Base-by-base conservation (phyloP, 305 asterid species). In the Fraxinus sp. region DNA sequence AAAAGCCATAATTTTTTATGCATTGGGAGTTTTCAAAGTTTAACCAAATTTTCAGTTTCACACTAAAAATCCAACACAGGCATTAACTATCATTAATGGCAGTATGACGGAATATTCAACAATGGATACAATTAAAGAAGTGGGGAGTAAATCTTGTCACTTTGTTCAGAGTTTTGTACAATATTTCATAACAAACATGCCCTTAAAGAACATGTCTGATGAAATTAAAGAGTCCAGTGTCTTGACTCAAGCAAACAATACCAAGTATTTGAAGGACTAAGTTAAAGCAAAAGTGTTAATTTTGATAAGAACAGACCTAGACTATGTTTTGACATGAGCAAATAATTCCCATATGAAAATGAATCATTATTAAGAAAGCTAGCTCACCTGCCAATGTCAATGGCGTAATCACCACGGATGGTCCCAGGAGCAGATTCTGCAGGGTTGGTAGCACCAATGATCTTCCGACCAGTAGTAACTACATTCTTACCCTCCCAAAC, bases 381-480 rank as follows among this genome's bases (percentile, higher is more conserved):
- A 14, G 75, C 75, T 32, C 83, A 94, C 98, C 98, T 93, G 94
- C 98, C 98, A 81, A 94, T 94, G 77, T 92, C 97, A 68, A 92
- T 90, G 80, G 95, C 95, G 80, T 83, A 92, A 71, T 95, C 98
- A 18, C 97, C 97, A 81, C 98, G 97, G 87, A 95, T 93, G 57
- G 98, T 93, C 5, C 98, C 98, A 0, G 98, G 97, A 66, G 94
- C 95, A 70, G 98, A 93, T 28, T 92, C 95, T n/a, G 91, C 89
- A n/a, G 97, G 98, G 90, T 93, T 95, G 52, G 98, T 95, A 70
- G 95, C 94, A 30, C 98, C 97, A 71, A 95, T 95, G 90, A 95
- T 92, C 89, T 90, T 93, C 77, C 98, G 91, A 37, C 98, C 98
- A 0, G 97, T 93, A 35, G 90, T 11, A 3, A 95, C 97, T 18